Conservation (phyloP, 768 basidiomycete genomes). For the Amanita rubescens region DNA sequence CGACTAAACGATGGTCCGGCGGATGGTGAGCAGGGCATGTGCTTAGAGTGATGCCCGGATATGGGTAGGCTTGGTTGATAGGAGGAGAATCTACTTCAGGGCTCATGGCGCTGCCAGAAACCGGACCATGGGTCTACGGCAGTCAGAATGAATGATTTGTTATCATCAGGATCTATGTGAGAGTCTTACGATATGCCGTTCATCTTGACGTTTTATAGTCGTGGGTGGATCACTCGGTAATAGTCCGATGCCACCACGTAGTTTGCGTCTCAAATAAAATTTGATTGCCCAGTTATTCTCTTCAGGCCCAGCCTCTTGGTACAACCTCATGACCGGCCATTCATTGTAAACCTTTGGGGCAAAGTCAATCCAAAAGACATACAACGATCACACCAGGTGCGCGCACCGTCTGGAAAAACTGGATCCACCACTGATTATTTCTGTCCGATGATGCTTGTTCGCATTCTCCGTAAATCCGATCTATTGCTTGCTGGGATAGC, state of each 20-base stretch:
- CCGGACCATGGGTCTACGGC: neutral
- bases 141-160: neutral
- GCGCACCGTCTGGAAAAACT: neutral
- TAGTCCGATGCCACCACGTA: conserved; percentile 5
- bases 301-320: conserved; percentile 8
- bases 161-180: neutral
- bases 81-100: neutral
- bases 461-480: conserved; percentile 1
- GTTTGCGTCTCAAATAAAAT: conserved; percentile 14
- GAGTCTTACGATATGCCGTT: neutral
- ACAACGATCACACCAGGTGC: too few relatives aligned
- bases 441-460: neutral
- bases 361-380: neutral
- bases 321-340: conserved; percentile 1
- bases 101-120: neutral
- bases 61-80: neutral
- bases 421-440: neutral
- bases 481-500: neutral
- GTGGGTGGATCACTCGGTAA: neutral
- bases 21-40: conserved; percentile 16
- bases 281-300: conserved; percentile 19
- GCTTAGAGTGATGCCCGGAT: conserved; percentile 2
- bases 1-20: conserved; percentile 6
- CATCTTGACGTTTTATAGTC: neutral
- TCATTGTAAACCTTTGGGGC: neutral